phyloP scores from a whole-genome alignment of 1,284 basidiomycete species.

The Inonotus obliquus region DNA sequence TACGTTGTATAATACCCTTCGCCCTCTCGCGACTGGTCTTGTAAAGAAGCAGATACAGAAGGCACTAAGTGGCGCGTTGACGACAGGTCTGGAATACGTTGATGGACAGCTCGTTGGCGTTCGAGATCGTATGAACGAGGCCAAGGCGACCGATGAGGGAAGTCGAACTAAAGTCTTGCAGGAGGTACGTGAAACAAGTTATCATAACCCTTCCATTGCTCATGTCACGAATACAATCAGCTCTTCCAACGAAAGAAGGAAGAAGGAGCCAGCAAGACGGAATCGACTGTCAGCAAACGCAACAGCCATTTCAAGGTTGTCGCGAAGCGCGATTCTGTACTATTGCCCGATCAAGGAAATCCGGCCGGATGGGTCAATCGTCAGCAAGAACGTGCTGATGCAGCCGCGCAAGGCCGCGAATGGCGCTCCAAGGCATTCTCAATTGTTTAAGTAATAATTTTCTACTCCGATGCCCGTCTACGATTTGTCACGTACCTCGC shows the following conservation, averaged over 20 bases:
- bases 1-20: conserved; percentile 80
- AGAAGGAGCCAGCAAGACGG: conserved; percentile 17
- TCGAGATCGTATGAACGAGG: conserved; percentile 69
- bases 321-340: conserved; percentile 54
- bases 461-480: conserved; percentile 70
- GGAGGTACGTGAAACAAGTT: conserved; percentile 39
- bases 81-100: conserved; percentile 72
- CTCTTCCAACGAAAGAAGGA: conserved; percentile 30
- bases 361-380: conserved; percentile 75
- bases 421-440: conserved; percentile 66
- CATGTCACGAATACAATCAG: too few relatives aligned
- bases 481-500: too few relatives aligned
- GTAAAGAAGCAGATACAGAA: conserved; percentile 91
- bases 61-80: conserved; percentile 73
- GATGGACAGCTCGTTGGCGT: conserved; percentile 83
- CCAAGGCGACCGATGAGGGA: conserved; percentile 49
- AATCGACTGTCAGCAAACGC: not conserved
- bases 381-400: conserved; percentile 53
- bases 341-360: conserved; percentile 58
- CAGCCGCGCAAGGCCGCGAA: conserved; percentile 44
- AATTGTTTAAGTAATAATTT: conserved; percentile 58
- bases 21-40: conserved; percentile 69
- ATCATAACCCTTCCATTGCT: too few relatives aligned
- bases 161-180: conserved; percentile 60
- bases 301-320: conserved; percentile 67